These are phyloP conservation scores for Trichocomaceae sp. DNA, from an alignment of 2,329 filamentous ascomycete genomes.

Conservation along the genomic window DNA sequence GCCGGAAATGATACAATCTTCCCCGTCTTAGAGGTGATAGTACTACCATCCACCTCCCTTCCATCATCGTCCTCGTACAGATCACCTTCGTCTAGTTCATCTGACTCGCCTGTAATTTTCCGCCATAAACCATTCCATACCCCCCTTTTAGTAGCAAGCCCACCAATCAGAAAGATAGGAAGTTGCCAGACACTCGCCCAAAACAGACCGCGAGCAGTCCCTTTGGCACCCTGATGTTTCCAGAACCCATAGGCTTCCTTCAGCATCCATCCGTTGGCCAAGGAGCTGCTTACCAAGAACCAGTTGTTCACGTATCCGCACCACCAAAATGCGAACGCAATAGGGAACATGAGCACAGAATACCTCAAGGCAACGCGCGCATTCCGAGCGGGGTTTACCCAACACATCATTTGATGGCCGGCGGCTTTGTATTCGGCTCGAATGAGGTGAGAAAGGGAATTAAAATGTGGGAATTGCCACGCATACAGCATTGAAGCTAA, in stretches of 20 bases:
- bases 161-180: slow-evolving; percentile 80
- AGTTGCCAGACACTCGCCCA: slow-evolving; percentile 98
- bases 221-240: slow-evolving; percentile 67
- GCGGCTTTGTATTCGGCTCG: slow-evolving; percentile 76
- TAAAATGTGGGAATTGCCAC: slow-evolving; percentile 99
- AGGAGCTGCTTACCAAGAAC: slow-evolving; percentile 72
- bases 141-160: slow-evolving; percentile 88
- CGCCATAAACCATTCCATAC: slow-evolving; percentile 79
- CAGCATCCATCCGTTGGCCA: slow-evolving; percentile 80
- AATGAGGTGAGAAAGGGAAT: slow-evolving; percentile 83
- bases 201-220: slow-evolving; percentile 77
- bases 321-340: slow-evolving; percentile 74
- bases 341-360: slow-evolving; percentile 73
- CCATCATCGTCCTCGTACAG: slow-evolving; percentile 37
- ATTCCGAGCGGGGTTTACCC: slow-evolving; percentile 81
- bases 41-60: not conserved
- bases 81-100: slow-evolving; percentile 52
- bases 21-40: not conserved
- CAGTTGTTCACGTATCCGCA: slow-evolving; percentile 76
- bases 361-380: slow-evolving; percentile 83
- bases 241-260: slow-evolving; percentile 77
- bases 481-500: slow-evolving; percentile 77
- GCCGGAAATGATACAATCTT: slow-evolving; percentile 1
- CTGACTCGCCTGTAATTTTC: slow-evolving; percentile 54
- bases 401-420: slow-evolving; percentile 67